These are phyloP conservation scores for Magnusiomyces sp. DNA, from an alignment of 1,139 yeast species.

Conservation along the genomic window DNA sequence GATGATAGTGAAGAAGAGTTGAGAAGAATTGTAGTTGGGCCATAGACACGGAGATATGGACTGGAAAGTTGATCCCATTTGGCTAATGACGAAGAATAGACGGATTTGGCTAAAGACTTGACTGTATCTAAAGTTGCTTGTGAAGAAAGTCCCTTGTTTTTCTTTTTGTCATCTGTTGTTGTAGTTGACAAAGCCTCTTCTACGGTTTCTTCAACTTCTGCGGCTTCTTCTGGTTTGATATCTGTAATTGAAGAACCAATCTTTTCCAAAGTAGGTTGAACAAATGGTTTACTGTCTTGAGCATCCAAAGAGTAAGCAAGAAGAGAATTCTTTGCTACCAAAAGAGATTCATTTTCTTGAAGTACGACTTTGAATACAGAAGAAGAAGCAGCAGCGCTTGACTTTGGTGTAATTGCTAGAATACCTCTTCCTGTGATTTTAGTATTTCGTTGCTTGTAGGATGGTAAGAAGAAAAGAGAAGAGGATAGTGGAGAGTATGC, in stretches of 20 bases:
- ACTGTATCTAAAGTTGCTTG: too few relatives aligned
- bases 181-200: too few relatives aligned
- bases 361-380: conserved; percentile 29
- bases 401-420: conserved; percentile 27
- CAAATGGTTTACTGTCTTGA: conserved; percentile 4
- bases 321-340: conserved; percentile 27
- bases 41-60: conserved; percentile 13
- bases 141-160: too few relatives aligned
- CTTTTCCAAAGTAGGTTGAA: background rate
- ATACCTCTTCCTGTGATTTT: conserved; percentile 33
- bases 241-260: background rate
- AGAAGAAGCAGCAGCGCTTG: conserved; percentile 19
- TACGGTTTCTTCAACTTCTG: too few relatives aligned
- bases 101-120: too few relatives aligned
- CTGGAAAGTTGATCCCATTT: conserved; percentile 7
- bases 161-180: too few relatives aligned
- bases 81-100: too few relatives aligned
- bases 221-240: too few relatives aligned
- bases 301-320: conserved; percentile 32
- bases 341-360: conserved; percentile 28
- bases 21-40: conserved; percentile 17
- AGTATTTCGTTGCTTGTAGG: conserved; percentile 17
- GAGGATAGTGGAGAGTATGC: conserved; percentile 28
- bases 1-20: background rate
- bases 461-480: conserved; percentile 20